Percentiles rank a stretch among this genome's conserved stretches.
Evolutionary conservation across 257 asterid genomes (phyloP).

Genomic region (Primulina eburnea): DNA sequence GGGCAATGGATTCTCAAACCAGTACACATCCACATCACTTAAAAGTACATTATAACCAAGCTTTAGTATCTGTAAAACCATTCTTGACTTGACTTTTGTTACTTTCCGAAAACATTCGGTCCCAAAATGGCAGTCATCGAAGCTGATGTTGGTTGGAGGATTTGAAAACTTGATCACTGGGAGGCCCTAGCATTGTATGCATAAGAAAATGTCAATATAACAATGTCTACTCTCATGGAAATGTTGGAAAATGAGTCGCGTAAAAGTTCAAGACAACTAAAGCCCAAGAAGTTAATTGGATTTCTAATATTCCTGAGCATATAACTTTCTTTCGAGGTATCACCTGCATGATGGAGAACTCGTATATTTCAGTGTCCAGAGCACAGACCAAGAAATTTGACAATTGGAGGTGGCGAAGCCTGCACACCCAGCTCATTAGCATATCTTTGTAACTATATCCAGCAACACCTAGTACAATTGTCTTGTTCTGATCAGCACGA

Average conservation of each 20-base stretch:
- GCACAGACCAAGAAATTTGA: slow-evolving; percentile 74
- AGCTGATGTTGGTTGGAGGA: slow-evolving; percentile 74
- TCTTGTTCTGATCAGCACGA: slow-evolving; percentile 65
- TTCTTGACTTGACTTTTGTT: slow-evolving; percentile 86
- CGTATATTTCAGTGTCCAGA: slow-evolving; percentile 67
- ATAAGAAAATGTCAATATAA: slow-evolving; percentile 1
- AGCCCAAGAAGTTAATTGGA: neutral
- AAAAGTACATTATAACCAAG: slow-evolving; percentile 56
- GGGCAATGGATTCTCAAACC: slow-evolving; percentile 68
- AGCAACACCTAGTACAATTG: slow-evolving; percentile 76
- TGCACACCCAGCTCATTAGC: slow-evolving; percentile 97
- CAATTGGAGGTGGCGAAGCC: slow-evolving; percentile 57
- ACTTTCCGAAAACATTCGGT: slow-evolving; percentile 88
- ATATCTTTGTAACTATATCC: slow-evolving; percentile 87
- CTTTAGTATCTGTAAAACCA: slow-evolving; percentile 78
- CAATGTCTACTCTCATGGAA: too few relatives aligned
- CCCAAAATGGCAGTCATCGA: slow-evolving; percentile 89
- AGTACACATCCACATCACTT: slow-evolving; percentile 48
- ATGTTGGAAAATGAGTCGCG: neutral
- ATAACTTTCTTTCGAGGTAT: neutral
- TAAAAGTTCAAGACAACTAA: neutral
- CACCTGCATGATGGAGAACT: slow-evolving; percentile 81
- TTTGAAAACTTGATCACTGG: slow-evolving; percentile 64
- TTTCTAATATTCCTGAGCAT: slow-evolving; percentile 1
- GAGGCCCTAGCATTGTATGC: slow-evolving; percentile 58